Conservation (phyloP, 1,284 basidiomycete genomes). For the Heterobasidion occidentale region DNA sequence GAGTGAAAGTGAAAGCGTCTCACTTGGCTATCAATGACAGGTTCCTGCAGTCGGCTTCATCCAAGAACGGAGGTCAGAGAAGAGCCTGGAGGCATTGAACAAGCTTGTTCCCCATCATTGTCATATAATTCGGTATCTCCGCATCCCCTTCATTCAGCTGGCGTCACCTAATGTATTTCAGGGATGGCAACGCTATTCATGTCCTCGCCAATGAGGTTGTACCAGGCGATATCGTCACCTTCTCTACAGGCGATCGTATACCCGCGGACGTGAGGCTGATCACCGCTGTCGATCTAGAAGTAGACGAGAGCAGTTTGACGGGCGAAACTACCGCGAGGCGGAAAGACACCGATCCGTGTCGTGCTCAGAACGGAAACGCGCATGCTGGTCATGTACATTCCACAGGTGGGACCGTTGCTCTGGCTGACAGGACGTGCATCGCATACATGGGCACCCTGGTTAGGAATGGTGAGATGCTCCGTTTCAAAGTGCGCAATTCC, state of each 20-base stretch:
- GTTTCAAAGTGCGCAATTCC: neutral
- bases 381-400: neutral
- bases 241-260: slow-evolving; percentile 89
- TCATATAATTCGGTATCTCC: slow-evolving; percentile 69
- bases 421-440: slow-evolving; percentile 86
- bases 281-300: slow-evolving; percentile 76
- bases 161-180: slow-evolving; percentile 27
- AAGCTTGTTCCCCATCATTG: slow-evolving; percentile 96
- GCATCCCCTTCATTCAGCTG: slow-evolving; percentile 15
- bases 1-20: slow-evolving; percentile 16
- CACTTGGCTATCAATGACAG: neutral
- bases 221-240: slow-evolving; percentile 88
- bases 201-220: slow-evolving; percentile 92
- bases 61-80: slow-evolving; percentile 92
- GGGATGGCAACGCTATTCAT: slow-evolving; percentile 68
- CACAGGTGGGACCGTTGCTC: slow-evolving; percentile 42
- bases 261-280: slow-evolving; percentile 89
- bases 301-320: slow-evolving; percentile 93
- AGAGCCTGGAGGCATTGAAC: slow-evolving; percentile 90
- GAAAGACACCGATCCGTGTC: slow-evolving; percentile 59
- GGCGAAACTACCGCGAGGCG: slow-evolving; percentile 83
- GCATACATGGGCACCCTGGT: slow-evolving; percentile 98
- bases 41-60: slow-evolving; percentile 77
- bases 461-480: slow-evolving; percentile 55
- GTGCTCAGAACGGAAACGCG: slow-evolving; percentile 4